These are phyloP conservation scores for Leccinum subspadiceum DNA, from an alignment of 1,284 basidiomycete genomes.

Conservation along the genomic window DNA sequence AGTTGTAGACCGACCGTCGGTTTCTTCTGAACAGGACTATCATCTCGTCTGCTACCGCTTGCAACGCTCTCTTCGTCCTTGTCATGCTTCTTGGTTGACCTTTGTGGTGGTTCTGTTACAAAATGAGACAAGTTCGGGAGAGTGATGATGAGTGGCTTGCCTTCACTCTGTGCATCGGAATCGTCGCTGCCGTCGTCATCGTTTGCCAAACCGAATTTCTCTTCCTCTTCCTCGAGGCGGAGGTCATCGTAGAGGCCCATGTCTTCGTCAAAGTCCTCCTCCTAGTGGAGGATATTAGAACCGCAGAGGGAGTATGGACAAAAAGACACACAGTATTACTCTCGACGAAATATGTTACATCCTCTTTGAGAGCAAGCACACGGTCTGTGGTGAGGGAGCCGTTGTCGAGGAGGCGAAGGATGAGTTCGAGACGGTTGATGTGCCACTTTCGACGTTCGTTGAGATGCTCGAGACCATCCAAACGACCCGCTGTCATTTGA, in stretches of 20 bases:
- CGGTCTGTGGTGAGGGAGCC: conserved; percentile 84
- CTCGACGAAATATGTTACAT: conserved; percentile 96
- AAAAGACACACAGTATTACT: conserved; percentile 79
- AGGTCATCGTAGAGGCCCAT: conserved; percentile 98
- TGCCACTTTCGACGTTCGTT: conserved; percentile 98
- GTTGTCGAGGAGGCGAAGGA: conserved; percentile 92
- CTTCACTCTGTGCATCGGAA: conserved; percentile 74
- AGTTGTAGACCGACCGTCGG: conserved; percentile 56
- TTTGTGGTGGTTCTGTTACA: conserved; percentile 56
- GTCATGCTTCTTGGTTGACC: conserved; percentile 73
- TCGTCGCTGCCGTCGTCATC: conserved; percentile 73
- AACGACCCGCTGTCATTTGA: conserved; percentile 63
- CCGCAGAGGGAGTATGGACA: conserved; percentile 9
- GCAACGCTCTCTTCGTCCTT: conserved; percentile 75
- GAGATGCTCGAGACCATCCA: conserved; percentile 82
- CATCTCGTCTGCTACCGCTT: conserved; percentile 64
- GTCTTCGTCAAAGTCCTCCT: conserved; percentile 97
- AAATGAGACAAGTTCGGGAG: conserved; percentile 2
- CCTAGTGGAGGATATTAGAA: conserved; percentile 49
- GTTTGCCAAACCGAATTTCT: conserved; percentile 78
- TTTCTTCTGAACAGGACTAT: conserved; percentile 79
- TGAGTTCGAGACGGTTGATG: conserved; percentile 88
- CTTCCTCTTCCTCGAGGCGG: conserved; percentile 96
- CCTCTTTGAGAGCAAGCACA: conserved; percentile 85
- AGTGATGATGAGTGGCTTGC: conserved; percentile 34